Base-by-base conservation (phyloP, 306 rosid species). In the Carpinus fangiana region DNA sequence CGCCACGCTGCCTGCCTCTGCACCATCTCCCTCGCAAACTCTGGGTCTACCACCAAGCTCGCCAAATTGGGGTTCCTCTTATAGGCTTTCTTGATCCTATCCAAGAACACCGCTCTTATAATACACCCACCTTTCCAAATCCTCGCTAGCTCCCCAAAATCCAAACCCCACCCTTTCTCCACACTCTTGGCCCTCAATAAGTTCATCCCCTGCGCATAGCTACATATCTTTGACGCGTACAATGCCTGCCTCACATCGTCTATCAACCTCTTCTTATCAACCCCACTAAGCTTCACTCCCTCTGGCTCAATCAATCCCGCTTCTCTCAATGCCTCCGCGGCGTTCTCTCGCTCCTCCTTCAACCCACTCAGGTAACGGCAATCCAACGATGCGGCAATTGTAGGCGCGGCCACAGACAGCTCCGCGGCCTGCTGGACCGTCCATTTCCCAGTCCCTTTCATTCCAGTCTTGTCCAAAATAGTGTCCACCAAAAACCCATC, bases 91-190 rank as follows among this genome's bases (percentile, higher is more conserved):
- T 94, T 94, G 76, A 94, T 94, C 87, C 95, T 87, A 66, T 92
- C 98, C 88, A 94, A 82, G 72, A 94, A 94, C 83, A 94, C 98
- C 0, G 98, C 98, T 31, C 98, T 73, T 28, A 94, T 94, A 52
- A 94, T 94, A 60, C 98, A 94, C 52, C 98, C 95, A 72, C 98
- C 98, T 82, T 94, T 94, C 98, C 98, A 94, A 76, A 94, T 94
- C 87, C 97, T 88, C 0, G 97, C 97, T 79, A 94, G 81, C 26
- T 94, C 98, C 6, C 98, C 98, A 3, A 94, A 81, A 69, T 94
- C 88, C 96, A 94, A 89, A 31, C 78, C 76, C 98, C 98, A 94
- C 17, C 93, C 93, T 76, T 89, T 90, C 91, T 90, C 91, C 41
- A 76, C 26, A 60, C 98, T 92, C 90, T 94, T 94, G 2, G 95